phyloP scores from a whole-genome alignment of 331 rosid genomes.

The Acacia concinna region DNA sequence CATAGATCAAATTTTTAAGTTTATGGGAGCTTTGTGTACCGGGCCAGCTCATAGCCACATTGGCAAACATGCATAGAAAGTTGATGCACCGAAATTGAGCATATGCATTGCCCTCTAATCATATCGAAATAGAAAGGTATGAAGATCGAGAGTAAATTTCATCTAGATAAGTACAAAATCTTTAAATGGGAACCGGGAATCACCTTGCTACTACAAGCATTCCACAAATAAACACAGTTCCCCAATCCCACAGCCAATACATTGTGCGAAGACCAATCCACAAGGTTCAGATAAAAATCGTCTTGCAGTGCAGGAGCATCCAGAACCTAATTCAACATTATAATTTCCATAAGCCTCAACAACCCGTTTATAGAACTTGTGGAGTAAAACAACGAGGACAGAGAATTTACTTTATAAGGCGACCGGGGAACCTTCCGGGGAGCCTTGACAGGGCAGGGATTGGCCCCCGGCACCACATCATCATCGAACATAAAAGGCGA shows the following conservation, averaged over 20 bases:
- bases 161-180: background rate
- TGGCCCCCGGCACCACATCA: slow-evolving; percentile 48
- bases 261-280: slow-evolving; percentile 84
- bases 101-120: background rate
- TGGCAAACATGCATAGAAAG: background rate
- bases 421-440: slow-evolving; percentile 69
- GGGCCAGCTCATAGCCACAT: background rate
- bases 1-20: background rate
- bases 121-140: background rate
- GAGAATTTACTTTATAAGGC: slow-evolving; percentile 60
- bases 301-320: slow-evolving; percentile 91
- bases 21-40: too few species aligned
- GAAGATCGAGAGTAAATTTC: background rate
- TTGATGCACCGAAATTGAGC: background rate
- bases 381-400: background rate
- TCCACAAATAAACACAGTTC: slow-evolving; percentile 85
- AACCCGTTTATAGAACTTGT: background rate
- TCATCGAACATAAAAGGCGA: slow-evolving; percentile 57
- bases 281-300: slow-evolving; percentile 83
- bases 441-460: slow-evolving; percentile 60
- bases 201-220: slow-evolving; percentile 87
- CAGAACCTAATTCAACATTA: slow-evolving; percentile 49
- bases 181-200: slow-evolving; percentile 3
- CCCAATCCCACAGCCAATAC: slow-evolving; percentile 81
- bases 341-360: background rate